A percentile compares a stretch with the other conserved stretches of the same genome.
Conservation (phyloP, 345 rosid genomes). For the Ceriops zippeliana region DNA sequence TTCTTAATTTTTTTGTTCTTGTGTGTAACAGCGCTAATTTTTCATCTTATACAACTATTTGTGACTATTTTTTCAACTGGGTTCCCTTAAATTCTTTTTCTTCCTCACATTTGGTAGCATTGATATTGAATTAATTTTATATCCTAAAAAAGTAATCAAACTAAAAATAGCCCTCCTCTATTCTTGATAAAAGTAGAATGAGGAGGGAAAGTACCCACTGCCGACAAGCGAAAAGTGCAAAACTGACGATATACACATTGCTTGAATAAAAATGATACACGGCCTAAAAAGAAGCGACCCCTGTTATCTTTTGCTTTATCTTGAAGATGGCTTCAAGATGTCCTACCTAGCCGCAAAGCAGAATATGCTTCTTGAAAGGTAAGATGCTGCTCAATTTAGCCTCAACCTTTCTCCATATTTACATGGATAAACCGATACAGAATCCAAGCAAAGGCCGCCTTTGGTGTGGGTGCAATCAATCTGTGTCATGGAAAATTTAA, state of each 20-base stretch:
- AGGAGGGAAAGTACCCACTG: neutral
- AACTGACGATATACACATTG: neutral
- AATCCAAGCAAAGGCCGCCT: slow-evolving; percentile 85
- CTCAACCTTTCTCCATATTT: slow-evolving; percentile 37
- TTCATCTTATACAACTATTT: too few relatives aligned
- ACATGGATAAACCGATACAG: slow-evolving; percentile 58
- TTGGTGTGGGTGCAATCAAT: slow-evolving; percentile 95
- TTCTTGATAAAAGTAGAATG: neutral
- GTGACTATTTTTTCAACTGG: too few relatives aligned
- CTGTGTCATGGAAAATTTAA: slow-evolving; percentile 74
- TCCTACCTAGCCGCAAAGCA: slow-evolving; percentile 18
- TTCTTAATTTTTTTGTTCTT: too few relatives aligned
- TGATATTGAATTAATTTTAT: too few relatives aligned
- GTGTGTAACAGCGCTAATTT: too few relatives aligned
- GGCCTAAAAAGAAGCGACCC: slow-evolving; percentile 4
- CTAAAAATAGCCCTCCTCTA: too few relatives aligned
- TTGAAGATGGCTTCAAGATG: neutral
- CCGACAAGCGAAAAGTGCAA: slow-evolving; percentile 1
- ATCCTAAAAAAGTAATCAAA: too few relatives aligned
- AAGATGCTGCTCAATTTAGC: slow-evolving; percentile 45
- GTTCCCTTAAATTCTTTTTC: too few relatives aligned
- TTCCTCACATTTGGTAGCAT: too few relatives aligned
- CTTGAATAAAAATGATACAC: neutral
- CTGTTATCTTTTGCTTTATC: slow-evolving; percentile 3
- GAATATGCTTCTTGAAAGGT: slow-evolving; percentile 17